Conservation (phyloP, 2,329 filamentous ascomycete genomes). For the Phaeosphaeria sp. region DNA sequence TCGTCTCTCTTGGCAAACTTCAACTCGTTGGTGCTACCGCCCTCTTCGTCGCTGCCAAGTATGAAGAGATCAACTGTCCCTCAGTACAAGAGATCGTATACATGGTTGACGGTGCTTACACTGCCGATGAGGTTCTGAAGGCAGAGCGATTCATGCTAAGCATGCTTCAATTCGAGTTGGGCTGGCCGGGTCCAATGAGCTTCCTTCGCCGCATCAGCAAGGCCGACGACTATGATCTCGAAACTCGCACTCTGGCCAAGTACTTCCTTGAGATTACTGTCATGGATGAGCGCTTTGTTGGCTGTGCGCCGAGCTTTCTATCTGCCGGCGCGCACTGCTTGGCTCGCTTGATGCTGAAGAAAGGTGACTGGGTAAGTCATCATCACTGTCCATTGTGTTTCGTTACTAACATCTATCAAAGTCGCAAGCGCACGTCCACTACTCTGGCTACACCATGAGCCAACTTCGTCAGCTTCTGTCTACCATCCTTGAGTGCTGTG, state of each 20-base stretch:
- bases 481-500: constrained; percentile 87
- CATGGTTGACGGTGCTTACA: constrained; percentile 96
- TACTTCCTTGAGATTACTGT: constrained; percentile 97
- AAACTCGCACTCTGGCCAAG: constrained; percentile 93
- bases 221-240: constrained; percentile 95
- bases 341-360: constrained; percentile 84
- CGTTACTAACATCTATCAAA: constrained; percentile 53
- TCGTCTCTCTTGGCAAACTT: constrained; percentile 92
- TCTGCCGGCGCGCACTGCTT: constrained; percentile 93
- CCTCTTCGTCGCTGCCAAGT: constrained; percentile 95
- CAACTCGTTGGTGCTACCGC: constrained; percentile 96
- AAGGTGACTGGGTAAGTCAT: constrained; percentile 85
- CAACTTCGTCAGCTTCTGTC: constrained; percentile 80
- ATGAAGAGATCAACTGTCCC: constrained; percentile 98
- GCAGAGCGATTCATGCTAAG: constrained; percentile 98
- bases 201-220: constrained; percentile 97
- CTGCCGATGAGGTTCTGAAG: constrained; percentile 89
- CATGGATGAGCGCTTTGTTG: constrained; percentile 98
- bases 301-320: constrained; percentile 85
- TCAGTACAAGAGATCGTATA: constrained; percentile 95
- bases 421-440: constrained; percentile 85
- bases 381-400: background rate
- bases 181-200: constrained; percentile 99
- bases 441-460: constrained; percentile 88
- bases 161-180: constrained; percentile 94